Evolutionary conservation across 352 stramenopile genomes (phyloP), one percentile per base, ranked within the genome.

Genomic region (Phytophthora tubulina): DNA sequence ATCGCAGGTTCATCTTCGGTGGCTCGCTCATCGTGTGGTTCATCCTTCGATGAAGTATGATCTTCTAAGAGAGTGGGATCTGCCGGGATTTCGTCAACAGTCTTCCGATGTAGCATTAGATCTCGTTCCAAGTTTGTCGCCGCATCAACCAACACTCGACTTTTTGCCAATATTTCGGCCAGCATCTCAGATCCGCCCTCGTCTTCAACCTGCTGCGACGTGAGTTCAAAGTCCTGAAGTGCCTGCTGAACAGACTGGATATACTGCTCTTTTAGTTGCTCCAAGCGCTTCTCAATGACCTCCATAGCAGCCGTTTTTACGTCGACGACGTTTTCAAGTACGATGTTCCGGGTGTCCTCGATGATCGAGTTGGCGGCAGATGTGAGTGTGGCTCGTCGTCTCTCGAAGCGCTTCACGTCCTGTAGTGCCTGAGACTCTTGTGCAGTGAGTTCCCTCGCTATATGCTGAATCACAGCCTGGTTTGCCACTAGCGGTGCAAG

Each of bases 381-480:
- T 33, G 70, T 51, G 32, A 86, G 79, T 13, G 70, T 63, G 6
- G 70, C 69, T 2, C 86, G 81, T 51, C 74, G 78, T 35, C 73
- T 61, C 51, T 89, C 83, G 57, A 89, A 83, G 3, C 73, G 75
- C 35, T 88, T 70, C 4, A 90, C 69, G 42, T 90, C 72, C 5
- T 75, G 72, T 17, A 88, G 15, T 6, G 72, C 76, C 60, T 69
- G 81, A 39, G 68, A 75, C 63, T 90, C 78, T 21, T 89, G 72
- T 13, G 69, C 55, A 31, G 59, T 71, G 9, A 89, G 60, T 21
- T 42, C 58, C 42, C 59, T 63, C 14, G 33, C 59, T n/a, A 81
- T 45, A 30, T 50, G 69, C 45, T 68, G 62, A 38, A 79, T 71
- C 11, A 36, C 31, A 30, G 36, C 42, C 27, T 70, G 49, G 13